Percentiles rank a stretch among this genome's conserved stretches.
These are phyloP conservation scores for Suillus placidus DNA, from an alignment of 768 basidiomycete species.

Conservation along the genomic window DNA sequence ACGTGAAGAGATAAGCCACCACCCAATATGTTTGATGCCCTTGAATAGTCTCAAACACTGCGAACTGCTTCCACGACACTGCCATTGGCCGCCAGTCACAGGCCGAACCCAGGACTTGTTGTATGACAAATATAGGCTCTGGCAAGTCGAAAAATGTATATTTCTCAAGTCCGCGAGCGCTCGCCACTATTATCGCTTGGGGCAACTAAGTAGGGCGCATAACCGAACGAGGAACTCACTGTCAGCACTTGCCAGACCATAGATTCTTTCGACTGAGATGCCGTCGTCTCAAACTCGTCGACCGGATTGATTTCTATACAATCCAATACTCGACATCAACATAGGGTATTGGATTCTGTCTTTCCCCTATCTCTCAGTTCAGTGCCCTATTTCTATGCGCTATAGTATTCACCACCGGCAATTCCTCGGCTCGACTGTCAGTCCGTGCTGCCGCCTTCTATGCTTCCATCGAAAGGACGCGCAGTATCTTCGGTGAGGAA, in stretches of 20 bases:
- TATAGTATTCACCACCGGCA: neutral
- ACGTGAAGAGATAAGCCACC: conserved; percentile 42
- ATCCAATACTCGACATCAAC: neutral
- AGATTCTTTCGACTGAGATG: neutral
- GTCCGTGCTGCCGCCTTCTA: neutral
- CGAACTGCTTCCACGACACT: neutral
- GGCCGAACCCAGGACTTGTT: neutral
- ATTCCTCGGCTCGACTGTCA: neutral
- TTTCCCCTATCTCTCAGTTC: neutral
- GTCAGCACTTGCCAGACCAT: neutral
- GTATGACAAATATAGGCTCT: neutral
- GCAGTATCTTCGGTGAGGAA: neutral
- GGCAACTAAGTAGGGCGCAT: neutral
- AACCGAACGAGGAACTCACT: neutral
- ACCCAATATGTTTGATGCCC: conserved; percentile 18
- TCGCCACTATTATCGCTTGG: neutral
- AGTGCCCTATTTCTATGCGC: neutral
- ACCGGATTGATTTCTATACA: neutral
- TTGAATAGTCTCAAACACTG: conserved; percentile 23
- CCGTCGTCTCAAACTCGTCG: neutral
- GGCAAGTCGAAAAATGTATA: neutral
- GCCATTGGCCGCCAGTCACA: neutral
- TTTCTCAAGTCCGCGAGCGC: neutral
- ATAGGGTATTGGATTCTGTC: neutral
- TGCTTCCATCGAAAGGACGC: neutral